Percentiles rank a stretch among this genome's conserved stretches.
phyloP scores from a whole-genome alignment of 129 eudicot species.

The Tanacetum coccineum region DNA sequence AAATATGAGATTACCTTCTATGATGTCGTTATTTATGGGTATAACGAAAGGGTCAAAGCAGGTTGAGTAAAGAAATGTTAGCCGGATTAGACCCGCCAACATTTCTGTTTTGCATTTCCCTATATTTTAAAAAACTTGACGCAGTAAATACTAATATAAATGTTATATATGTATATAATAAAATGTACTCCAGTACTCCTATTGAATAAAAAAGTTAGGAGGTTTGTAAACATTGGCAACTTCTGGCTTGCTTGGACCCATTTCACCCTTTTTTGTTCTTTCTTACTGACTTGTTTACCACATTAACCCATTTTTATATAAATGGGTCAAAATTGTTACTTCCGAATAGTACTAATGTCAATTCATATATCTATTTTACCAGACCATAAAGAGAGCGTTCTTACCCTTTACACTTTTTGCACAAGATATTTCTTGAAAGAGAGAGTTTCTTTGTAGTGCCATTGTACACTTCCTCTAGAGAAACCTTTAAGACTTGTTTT shows the following conservation, averaged over 20 bases:
- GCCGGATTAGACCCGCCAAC: not conserved
- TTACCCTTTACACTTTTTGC: constrained; percentile 81
- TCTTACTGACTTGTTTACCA: not conserved
- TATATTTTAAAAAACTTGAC: too few relatives aligned
- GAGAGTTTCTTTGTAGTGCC: constrained; percentile 71
- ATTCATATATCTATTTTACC: not conserved
- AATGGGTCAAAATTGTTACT: not conserved
- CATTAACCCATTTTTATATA: not conserved
- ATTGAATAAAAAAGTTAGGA: too few relatives aligned
- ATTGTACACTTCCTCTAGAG: constrained; percentile 69
- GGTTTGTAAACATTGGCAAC: too few relatives aligned
- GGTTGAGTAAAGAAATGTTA: too few relatives aligned
- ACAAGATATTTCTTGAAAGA: constrained; percentile 60
- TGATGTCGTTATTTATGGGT: not conserved
- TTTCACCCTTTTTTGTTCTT: not conserved
- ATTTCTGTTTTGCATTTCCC: too few relatives aligned
- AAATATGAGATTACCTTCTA: constrained; percentile 7
- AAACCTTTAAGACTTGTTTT: constrained; percentile 59
- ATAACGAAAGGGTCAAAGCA: not conserved
- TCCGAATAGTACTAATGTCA: not conserved
- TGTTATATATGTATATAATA: too few relatives aligned
- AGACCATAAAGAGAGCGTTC: not conserved
- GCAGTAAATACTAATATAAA: too few relatives aligned
- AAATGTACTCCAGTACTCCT: too few relatives aligned
- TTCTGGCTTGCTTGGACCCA: not conserved